These are phyloP conservation scores for Arabidopsis thaliana DNA, from an alignment of 345 rosid species.

Conservation along the genomic window DNA sequence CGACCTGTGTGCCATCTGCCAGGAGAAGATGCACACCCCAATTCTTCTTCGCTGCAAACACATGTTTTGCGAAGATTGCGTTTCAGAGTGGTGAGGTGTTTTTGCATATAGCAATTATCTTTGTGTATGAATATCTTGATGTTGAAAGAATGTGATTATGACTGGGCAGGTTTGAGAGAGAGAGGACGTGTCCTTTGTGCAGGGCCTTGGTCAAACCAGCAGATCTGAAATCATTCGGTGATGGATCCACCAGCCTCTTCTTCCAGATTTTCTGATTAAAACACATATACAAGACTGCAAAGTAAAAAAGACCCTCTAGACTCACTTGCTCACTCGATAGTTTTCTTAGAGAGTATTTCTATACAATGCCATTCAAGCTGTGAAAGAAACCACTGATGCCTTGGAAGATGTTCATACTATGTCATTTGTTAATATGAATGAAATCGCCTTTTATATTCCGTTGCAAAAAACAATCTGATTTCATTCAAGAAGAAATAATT, in stretches of 20 bases:
- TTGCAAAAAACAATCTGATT: constrained; percentile 1
- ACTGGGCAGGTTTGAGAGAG: constrained; percentile 93
- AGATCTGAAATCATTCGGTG: constrained; percentile 92
- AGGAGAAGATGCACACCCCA: constrained; percentile 99
- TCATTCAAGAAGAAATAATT: background rate
- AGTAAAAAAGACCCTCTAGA: constrained; percentile 33
- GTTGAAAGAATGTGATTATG: constrained; percentile 30
- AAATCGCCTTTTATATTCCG: constrained; percentile 25
- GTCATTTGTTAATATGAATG: constrained; percentile 44
- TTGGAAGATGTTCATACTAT: constrained; percentile 40
- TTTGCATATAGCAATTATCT: constrained; percentile 23
- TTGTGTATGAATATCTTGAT: constrained; percentile 20
- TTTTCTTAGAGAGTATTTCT: constrained; percentile 32
- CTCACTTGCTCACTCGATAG: constrained; percentile 22
- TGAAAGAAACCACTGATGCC: constrained; percentile 40
- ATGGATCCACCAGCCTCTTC: constrained; percentile 95
- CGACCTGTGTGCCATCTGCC: constrained; percentile 96
- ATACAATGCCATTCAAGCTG: constrained; percentile 34
- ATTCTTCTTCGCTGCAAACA: constrained; percentile 93
- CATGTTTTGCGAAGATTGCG: constrained; percentile 98
- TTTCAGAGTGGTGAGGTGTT: constrained; percentile 83
- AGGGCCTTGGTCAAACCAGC: constrained; percentile 94
- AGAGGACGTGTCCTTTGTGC: constrained; percentile 97
- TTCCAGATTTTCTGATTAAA: constrained; percentile 79
- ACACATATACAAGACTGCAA: constrained; percentile 41